Evolutionary conservation across 768 basidiomycete species (phyloP).

Genomic region (Austroboletus eburneus): DNA sequence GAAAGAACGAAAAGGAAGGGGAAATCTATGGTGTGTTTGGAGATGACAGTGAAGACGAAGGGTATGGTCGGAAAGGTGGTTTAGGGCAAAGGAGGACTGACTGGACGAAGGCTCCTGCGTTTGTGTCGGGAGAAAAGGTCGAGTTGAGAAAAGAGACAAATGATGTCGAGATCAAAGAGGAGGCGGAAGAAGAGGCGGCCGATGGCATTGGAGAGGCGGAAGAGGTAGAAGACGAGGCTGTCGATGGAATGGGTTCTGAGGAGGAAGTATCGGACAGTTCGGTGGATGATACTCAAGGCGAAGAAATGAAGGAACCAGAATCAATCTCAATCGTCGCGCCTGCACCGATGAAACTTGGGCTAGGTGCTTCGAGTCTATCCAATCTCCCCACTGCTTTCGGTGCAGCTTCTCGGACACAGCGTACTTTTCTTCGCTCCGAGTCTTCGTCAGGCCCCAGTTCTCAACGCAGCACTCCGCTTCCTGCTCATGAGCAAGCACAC

Average conservation of each 20-base stretch:
- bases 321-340: slow-evolving; percentile 27
- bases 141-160: slow-evolving; percentile 40
- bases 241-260: slow-evolving; percentile 37
- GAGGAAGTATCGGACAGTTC: slow-evolving; percentile 31
- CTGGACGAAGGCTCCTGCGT: slow-evolving; percentile 76
- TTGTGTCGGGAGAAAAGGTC: slow-evolving; percentile 54
- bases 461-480: slow-evolving; percentile 47
- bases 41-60: slow-evolving; percentile 67
- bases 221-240: slow-evolving; percentile 26
- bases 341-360: slow-evolving; percentile 15
- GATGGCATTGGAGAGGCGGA: slow-evolving; percentile 33
- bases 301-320: slow-evolving; percentile 31
- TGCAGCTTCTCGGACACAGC: slow-evolving; percentile 34
- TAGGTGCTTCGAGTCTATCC: slow-evolving; percentile 24
- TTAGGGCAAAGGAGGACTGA: slow-evolving; percentile 44
- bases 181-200: slow-evolving; percentile 34
- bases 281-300: slow-evolving; percentile 33
- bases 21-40: slow-evolving; percentile 75
- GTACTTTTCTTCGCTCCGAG: slow-evolving; percentile 54
- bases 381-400: slow-evolving; percentile 38
- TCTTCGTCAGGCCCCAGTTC: slow-evolving; percentile 40
- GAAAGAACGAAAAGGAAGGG: slow-evolving; percentile 65
- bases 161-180: slow-evolving; percentile 34
- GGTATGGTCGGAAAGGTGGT: slow-evolving; percentile 21
- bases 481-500: slow-evolving; percentile 67